A percentile compares a stretch with the other conserved stretches of the same genome.
These are phyloP conservation scores for Scedosporium apiospermum DNA, from an alignment of 2,329 filamentous ascomycete species.

Conservation along the genomic window DNA sequence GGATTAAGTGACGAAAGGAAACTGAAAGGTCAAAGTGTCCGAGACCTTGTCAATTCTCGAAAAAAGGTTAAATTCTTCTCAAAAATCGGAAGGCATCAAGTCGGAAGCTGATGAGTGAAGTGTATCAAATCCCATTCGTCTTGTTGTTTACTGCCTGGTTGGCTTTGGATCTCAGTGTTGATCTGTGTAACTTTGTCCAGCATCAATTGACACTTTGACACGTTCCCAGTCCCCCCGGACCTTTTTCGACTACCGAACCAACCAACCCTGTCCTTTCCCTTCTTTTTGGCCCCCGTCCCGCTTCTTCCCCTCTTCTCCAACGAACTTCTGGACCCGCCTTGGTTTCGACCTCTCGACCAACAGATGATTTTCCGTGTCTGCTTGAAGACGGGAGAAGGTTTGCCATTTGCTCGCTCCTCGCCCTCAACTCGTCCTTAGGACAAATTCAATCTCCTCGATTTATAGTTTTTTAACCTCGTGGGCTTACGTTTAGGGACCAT, in stretches of 20 bases:
- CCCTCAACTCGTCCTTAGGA: no score
- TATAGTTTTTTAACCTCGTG: not conserved
- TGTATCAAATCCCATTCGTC: not conserved
- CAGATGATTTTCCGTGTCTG: not conserved
- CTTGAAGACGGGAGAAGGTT: no score
- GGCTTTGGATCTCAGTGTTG: not conserved
- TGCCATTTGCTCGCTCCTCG: no score
- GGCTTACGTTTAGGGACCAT: not conserved
- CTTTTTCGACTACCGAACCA: not conserved
- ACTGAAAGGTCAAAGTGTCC: no score
- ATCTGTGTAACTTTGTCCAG: not conserved
- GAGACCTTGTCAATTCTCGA: not conserved
- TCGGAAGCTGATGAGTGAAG: not conserved
- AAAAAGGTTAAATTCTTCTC: no score
- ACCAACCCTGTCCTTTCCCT: not conserved
- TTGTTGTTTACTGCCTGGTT: not conserved
- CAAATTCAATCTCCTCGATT: not conserved
- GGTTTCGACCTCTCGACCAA: no score
- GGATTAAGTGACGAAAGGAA: no score
- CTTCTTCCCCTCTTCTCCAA: not conserved
- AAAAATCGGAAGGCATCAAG: not conserved
- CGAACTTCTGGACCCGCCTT: not conserved
- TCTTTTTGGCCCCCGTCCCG: conserved; percentile 6
- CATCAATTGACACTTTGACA: not conserved
- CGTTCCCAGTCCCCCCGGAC: not conserved